Percentiles rank a stretch among this genome's conserved stretches.
phyloP scores from a whole-genome alignment of 805 yeast species.

The Candida alai region DNA sequence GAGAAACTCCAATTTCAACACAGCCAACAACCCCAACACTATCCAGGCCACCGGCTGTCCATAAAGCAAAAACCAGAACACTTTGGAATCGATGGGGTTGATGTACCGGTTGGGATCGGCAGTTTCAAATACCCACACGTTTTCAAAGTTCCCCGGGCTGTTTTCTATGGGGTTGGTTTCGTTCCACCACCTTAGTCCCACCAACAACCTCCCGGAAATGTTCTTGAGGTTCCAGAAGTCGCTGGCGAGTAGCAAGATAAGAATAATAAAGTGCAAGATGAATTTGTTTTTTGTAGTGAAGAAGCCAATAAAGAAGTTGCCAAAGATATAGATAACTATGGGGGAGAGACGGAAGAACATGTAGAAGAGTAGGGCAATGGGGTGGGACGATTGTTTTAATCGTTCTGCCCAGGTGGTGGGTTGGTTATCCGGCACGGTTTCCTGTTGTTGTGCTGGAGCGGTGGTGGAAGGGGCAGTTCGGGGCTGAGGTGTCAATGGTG shows the following conservation, averaged over 20 bases:
- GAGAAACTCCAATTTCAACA: constrained; percentile 71
- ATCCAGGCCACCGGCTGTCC: constrained; percentile 74
- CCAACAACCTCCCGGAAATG: constrained; percentile 82
- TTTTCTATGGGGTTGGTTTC: constrained; percentile 49
- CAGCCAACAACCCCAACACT: constrained; percentile 68
- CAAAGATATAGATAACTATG: constrained; percentile 63
- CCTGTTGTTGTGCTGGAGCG: constrained; percentile 4
- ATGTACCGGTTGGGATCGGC: constrained; percentile 70
- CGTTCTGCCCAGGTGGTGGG: constrained; percentile 18
- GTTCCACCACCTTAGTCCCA: constrained; percentile 97
- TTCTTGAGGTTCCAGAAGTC: constrained; percentile 95
- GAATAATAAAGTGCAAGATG: constrained; percentile 73
- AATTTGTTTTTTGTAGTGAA: constrained; percentile 43
- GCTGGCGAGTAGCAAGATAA: constrained; percentile 72
- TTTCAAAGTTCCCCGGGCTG: constrained; percentile 51
- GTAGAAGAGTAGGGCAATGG: constrained; percentile 68
- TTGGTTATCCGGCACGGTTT: constrained; percentile 5
- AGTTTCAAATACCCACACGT: constrained; percentile 84
- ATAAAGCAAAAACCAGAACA: constrained; percentile 82
- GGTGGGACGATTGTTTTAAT: constrained; percentile 72
- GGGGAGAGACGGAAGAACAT: constrained; percentile 63
- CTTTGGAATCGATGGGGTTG: constrained; percentile 87
- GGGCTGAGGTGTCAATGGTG: constrained; percentile 2
- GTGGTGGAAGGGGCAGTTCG: constrained; percentile 5
- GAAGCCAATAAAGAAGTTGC: constrained; percentile 56